Conservation (phyloP, 768 basidiomycete species). For the Fistulinella prunicolor region DNA sequence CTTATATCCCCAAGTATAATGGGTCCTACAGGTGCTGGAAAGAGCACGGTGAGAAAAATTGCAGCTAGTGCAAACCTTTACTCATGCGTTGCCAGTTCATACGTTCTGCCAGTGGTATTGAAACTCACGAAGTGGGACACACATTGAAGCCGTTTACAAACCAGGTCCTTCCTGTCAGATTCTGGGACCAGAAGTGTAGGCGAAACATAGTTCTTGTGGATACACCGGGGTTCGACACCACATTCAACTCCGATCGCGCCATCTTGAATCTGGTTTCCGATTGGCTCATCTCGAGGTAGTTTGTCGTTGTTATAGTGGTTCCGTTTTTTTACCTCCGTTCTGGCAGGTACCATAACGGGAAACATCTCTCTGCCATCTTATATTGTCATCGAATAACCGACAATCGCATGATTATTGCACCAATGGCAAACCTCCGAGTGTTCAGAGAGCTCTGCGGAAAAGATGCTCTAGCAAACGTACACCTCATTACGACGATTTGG, state of each 20-base stretch:
- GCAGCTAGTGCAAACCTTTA: background rate
- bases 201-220: constrained; percentile 20
- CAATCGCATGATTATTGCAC: constrained; percentile 34
- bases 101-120: constrained; percentile 1
- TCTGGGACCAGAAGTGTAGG: background rate
- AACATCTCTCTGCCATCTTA: constrained; percentile 33
- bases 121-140: constrained; percentile 3
- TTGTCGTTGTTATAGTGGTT: background rate
- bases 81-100: constrained; percentile 12
- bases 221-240: constrained; percentile 24
- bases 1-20: constrained; percentile 6
- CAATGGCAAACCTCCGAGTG: constrained; percentile 32
- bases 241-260: constrained; percentile 9
- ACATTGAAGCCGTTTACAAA: constrained; percentile 9
- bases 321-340: constrained; percentile 11
- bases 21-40: constrained; percentile 18
- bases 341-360: constrained; percentile 8
- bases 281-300: constrained; percentile 15
- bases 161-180: constrained; percentile 5
- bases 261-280: constrained; percentile 12
- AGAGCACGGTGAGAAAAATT: constrained; percentile 11
- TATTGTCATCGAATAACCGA: constrained; percentile 42
- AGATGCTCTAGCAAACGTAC: constrained; percentile 29
- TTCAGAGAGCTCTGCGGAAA: constrained; percentile 30
- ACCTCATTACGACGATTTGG: constrained; percentile 41